Evolutionary conservation across 129 eudicot genomes (phyloP).

Genomic region (Arctium lappa): DNA sequence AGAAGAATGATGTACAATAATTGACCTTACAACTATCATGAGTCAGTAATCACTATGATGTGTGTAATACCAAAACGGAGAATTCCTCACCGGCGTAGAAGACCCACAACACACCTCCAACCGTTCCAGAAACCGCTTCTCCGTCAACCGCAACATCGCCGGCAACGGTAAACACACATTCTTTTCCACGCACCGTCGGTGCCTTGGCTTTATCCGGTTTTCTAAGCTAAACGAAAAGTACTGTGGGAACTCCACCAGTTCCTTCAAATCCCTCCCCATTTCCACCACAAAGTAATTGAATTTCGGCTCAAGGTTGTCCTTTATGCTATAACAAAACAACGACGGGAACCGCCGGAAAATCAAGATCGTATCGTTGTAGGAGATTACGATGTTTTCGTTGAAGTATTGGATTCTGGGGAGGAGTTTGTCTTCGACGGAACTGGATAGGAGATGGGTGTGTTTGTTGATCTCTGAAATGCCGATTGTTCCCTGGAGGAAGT

Average conservation of each 20-base stretch:
- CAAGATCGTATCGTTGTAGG: slow-evolving; percentile 44
- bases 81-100: slow-evolving; percentile 58
- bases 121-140: slow-evolving; percentile 52
- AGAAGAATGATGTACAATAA: slow-evolving; percentile 2
- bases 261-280: slow-evolving; percentile 83
- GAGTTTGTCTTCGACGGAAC: slow-evolving; percentile 73
- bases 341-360: slow-evolving; percentile 79
- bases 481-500: slow-evolving; percentile 80
- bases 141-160: slow-evolving; percentile 53
- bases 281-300: slow-evolving; percentile 69
- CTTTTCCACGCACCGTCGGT: slow-evolving; percentile 55
- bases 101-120: slow-evolving; percentile 67
- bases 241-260: slow-evolving; percentile 73
- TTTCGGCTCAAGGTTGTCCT: slow-evolving; percentile 75
- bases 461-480: slow-evolving; percentile 49
- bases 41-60: slow-evolving; percentile 31
- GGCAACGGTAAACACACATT: slow-evolving; percentile 76
- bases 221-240: slow-evolving; percentile 88
- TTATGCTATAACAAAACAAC: slow-evolving; percentile 70
- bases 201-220: slow-evolving; percentile 77
- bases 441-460: slow-evolving; percentile 59
- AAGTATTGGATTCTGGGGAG: slow-evolving; percentile 68
- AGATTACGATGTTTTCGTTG: slow-evolving; percentile 53
- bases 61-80: slow-evolving; percentile 66
- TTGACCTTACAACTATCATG: slow-evolving; percentile 18